Conservation (phyloP, 2,329 filamentous ascomycete genomes). For the Fusarium torulosum region DNA sequence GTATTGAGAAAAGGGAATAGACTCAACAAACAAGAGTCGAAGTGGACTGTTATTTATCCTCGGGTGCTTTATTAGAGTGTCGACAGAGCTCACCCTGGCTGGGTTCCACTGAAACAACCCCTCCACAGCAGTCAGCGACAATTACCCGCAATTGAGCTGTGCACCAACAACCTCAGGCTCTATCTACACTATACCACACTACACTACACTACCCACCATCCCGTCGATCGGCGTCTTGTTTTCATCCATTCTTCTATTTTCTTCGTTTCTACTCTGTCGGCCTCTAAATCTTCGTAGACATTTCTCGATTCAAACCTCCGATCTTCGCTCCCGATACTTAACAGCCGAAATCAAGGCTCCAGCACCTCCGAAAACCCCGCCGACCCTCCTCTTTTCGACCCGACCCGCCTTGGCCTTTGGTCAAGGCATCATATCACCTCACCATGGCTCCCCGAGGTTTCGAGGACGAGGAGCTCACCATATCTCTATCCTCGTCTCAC, state of each 20-base stretch:
- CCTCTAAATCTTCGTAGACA: neutral
- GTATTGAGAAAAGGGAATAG: neutral
- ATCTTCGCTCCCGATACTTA: constrained; percentile 9
- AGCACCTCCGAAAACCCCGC: constrained; percentile 27
- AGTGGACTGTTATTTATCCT: too few relatives aligned
- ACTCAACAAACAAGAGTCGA: too few relatives aligned
- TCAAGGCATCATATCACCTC: constrained; percentile 36
- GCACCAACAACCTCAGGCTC: neutral
- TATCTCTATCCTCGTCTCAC: constrained; percentile 76
- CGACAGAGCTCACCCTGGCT: neutral
- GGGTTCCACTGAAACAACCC: constrained; percentile 13
- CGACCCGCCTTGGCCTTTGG: constrained; percentile 34
- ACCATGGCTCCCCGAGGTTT: constrained; percentile 69
- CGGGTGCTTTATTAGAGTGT: neutral
- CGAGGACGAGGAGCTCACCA: constrained; percentile 86
- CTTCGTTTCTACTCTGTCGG: neutral
- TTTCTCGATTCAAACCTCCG: neutral
- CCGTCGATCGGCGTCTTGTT: constrained; percentile 30
- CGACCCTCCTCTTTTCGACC: constrained; percentile 24
- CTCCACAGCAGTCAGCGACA: constrained; percentile 12
- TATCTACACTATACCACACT: neutral
- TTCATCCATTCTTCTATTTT: constrained; percentile 9
- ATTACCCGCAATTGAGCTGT: constrained; percentile 1
- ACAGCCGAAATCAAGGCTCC: constrained; percentile 14
- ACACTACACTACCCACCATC: constrained; percentile 13